Percentiles rank a stretch among this genome's conserved stretches.
phyloP scores from a whole-genome alignment of 345 rosid genomes.

The Carallia brachiata region DNA sequence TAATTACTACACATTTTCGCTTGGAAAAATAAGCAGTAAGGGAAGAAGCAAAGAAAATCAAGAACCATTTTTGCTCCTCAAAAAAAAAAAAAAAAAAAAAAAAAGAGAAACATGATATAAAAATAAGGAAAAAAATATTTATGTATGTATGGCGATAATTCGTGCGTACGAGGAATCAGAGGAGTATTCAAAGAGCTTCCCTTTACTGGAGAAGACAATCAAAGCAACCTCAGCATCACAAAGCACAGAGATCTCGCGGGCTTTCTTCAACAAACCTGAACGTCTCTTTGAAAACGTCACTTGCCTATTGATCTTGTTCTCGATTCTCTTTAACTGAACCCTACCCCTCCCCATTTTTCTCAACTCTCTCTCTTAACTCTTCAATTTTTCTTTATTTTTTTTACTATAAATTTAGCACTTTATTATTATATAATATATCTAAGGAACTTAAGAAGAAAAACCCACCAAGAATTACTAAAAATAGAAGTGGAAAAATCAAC shows the following conservation, averaged over 20 bases:
- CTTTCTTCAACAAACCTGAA: conserved; percentile 45
- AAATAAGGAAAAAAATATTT: neutral
- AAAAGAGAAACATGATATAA: neutral
- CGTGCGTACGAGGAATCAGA: conserved; percentile 38
- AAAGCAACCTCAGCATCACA: conserved; percentile 12
- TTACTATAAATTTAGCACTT: neutral
- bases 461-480: neutral
- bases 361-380: neutral
- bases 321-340: conserved; percentile 48
- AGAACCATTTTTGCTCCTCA: too few species aligned
- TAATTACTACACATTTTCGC: too few species aligned
- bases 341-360: conserved; percentile 44
- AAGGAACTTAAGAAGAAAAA: neutral
- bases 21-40: too few species aligned
- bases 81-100: neutral
- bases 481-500: neutral
- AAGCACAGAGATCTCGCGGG: conserved; percentile 42
- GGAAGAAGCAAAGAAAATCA: too few species aligned
- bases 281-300: conserved; percentile 49
- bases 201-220: conserved; percentile 32
- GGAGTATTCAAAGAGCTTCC: conserved; percentile 46
- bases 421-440: neutral
- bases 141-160: too few species aligned
- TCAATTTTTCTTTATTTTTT: neutral
- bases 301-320: conserved; percentile 40